A percentile compares a stretch with the other conserved stretches of the same genome.
Evolutionary conservation across 768 basidiomycete species (phyloP).

Genomic region (Mycena amicta): DNA sequence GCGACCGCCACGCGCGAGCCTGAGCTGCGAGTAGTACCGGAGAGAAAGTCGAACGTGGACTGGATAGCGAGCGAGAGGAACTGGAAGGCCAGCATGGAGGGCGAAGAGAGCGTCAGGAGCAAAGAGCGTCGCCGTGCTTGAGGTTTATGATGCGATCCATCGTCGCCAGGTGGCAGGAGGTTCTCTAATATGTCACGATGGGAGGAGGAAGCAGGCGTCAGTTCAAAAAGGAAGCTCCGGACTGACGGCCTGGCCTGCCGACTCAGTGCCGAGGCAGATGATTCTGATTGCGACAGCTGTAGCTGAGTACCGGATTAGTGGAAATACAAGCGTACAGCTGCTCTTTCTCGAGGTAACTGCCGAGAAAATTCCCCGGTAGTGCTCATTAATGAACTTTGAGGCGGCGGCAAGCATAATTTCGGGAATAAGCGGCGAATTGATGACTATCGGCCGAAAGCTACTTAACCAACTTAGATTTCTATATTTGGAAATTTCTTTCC

Average conservation of each 20-base stretch:
- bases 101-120: background rate
- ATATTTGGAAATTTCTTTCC: background rate
- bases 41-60: background rate
- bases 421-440: background rate
- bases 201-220: background rate
- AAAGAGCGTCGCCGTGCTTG: background rate
- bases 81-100: slow-evolving; percentile 12
- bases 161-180: background rate
- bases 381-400: too few relatives aligned
- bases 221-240: background rate
- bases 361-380: too few relatives aligned
- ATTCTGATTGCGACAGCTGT: too few relatives aligned
- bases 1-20: background rate
- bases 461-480: slow-evolving; percentile 1
- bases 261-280: too few relatives aligned
- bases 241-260: too few relatives aligned
- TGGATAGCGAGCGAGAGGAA: slow-evolving; percentile 12
- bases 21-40: background rate
- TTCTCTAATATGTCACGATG: background rate
- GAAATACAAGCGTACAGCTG: too few relatives aligned
- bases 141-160: background rate
- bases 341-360: too few relatives aligned
- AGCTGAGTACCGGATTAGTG: too few relatives aligned
- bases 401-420: too few relatives aligned
- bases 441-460: background rate